phyloP scores from a whole-genome alignment of 805 yeast genomes.

The Zygoascus biomembranicola region DNA sequence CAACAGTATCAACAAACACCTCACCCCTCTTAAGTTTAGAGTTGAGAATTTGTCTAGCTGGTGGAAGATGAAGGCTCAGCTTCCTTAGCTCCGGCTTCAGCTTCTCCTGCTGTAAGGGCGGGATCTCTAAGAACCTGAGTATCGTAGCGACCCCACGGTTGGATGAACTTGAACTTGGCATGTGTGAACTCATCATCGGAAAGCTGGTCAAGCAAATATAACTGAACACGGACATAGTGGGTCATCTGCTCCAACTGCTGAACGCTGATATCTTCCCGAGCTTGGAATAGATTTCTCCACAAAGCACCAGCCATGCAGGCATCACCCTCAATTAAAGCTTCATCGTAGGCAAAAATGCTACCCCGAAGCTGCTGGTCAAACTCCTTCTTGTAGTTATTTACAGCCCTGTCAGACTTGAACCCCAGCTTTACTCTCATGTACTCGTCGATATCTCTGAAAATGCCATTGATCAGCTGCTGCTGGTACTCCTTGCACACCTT shows the following conservation, averaged over 20 bases:
- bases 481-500: conserved; percentile 84
- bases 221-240: conserved; percentile 82
- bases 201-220: conserved; percentile 77
- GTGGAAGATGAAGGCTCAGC: not conserved
- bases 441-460: conserved; percentile 82
- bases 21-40: conserved; percentile 1
- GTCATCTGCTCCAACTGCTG: conserved; percentile 80
- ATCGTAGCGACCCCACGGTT: conserved; percentile 71
- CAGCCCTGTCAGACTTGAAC: conserved; percentile 69
- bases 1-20: not conserved
- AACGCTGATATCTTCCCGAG: conserved; percentile 70
- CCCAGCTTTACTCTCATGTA: conserved; percentile 82
- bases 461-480: conserved; percentile 81
- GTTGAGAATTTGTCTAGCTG: not conserved
- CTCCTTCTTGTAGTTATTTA: conserved; percentile 81
- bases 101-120: not conserved
- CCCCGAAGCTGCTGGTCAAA: conserved; percentile 89
- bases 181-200: conserved; percentile 89
- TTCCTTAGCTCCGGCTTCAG: conserved; percentile 7
- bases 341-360: conserved; percentile 82
- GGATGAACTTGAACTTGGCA: conserved; percentile 78
- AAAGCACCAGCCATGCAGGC: conserved; percentile 35
- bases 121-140: conserved; percentile 40
- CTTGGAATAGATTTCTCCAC: conserved; percentile 80
- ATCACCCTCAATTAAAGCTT: conserved; percentile 66